phyloP scores from a whole-genome alignment of 345 rosid genomes.

The Sisymbrium altissimum region DNA sequence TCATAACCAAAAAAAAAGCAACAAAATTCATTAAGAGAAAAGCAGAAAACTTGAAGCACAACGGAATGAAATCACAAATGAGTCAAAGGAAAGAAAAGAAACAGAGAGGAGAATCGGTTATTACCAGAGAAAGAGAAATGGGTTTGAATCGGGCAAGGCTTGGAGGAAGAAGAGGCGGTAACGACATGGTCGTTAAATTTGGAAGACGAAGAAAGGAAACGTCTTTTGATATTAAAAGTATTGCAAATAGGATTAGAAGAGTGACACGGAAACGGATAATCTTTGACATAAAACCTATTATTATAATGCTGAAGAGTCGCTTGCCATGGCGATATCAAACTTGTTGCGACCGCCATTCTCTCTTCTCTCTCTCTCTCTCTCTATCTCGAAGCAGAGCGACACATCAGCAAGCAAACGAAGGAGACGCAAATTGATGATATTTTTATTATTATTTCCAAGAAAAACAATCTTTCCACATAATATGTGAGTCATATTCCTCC shows the following conservation, averaged over 20 bases:
- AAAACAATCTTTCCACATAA: conserved; percentile 7
- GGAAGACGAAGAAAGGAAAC: conserved; percentile 7
- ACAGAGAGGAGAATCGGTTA: not conserved
- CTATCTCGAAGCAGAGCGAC: conserved; percentile 10
- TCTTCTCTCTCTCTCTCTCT: not conserved
- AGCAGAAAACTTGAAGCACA: not conserved
- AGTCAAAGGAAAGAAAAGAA: too few relatives aligned
- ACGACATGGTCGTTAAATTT: conserved; percentile 26
- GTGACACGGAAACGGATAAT: conserved; percentile 24
- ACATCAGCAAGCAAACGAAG: conserved; percentile 13
- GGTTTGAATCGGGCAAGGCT: conserved; percentile 27
- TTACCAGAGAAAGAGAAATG: conserved; percentile 45
- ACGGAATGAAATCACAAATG: not conserved
- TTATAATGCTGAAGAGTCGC: conserved; percentile 31
- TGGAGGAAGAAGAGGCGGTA: conserved; percentile 20
- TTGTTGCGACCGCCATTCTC: conserved; percentile 45
- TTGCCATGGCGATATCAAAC: conserved; percentile 41
- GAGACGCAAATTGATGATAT: not conserved
- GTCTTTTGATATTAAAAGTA: conserved; percentile 30
- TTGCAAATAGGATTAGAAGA: conserved; percentile 21
- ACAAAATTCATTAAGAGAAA: not conserved
- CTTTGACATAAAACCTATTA: conserved; percentile 15
- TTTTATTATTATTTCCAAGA: not conserved
- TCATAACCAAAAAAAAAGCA: not conserved
- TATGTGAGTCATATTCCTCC: conserved; percentile 16